Evolutionary conservation across 2,329 filamentous ascomycete genomes (phyloP), one percentile per base, ranked within the genome.

Genomic region (Aureobasidium melanogenum): DNA sequence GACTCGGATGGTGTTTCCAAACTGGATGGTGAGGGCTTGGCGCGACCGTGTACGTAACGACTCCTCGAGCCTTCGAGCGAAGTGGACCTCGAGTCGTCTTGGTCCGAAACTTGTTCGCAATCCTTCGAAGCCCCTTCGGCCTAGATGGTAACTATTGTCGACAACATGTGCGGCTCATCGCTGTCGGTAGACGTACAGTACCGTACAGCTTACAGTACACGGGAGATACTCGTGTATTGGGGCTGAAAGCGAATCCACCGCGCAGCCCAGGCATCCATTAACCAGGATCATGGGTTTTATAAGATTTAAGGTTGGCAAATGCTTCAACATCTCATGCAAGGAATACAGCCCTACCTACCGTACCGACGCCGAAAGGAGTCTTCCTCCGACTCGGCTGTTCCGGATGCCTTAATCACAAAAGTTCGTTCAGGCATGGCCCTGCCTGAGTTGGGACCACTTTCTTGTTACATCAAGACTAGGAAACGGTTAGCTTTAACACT

Each of bases 1-100:
- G 52, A 56, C 52, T 56, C n/a, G 39, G 34, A 56, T 15, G n/a
- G 26, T 44, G 52, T 56, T 43, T 56, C 28, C 39, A 34, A 34
- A 38, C 10, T 26, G 28, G n/a, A 32, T 56, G 52, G 52, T 56
- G 52, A 56, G 52, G 39, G 5, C 39, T 56, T 56, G 52, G 52
- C 52, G 50, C 50, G 36, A 54, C 36, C 24, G 36, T 30, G n/a
- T 56, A 56, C 52, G 52, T 56, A 56, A 56, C 52, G 28, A 9
- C 10, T 47, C 39, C 26, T 56, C 26, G 38, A 36, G 52, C 39
- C 39, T 34, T 32, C n/a, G 12, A 34, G 34, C 52, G 14, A 44
- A 32, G 36, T 44, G 52, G 39, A 34, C 39, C 38, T 43, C 26
- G 14, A 34, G 52, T 34, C 52, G 38, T 44, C 52, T 56, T 44